Evolutionary conservation across 163 green algal genomes (phyloP), one percentile per base, ranked within the genome.

Genomic region (Scenedesmus sp.): DNA sequence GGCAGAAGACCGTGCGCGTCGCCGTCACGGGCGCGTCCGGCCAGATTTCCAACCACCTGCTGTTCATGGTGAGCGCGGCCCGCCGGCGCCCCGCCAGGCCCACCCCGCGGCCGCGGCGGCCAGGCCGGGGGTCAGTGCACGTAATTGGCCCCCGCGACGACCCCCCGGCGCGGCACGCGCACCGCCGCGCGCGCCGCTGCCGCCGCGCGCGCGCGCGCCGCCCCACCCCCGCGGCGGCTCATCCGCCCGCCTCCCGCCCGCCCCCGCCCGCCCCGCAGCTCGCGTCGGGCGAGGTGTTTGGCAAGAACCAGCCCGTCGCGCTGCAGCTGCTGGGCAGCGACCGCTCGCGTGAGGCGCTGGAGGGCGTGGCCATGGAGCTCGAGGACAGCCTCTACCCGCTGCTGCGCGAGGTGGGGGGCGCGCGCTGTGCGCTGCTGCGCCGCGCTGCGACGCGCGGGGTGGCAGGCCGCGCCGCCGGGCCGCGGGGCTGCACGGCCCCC

Each of bases 351-450:
- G 86, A 93, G 74, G 94, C 94, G 11, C 84, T 98, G 15, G 93
- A 98, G 88, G 94, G 92, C n/a, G 94, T 98, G 31, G 90, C 93
- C 48, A 98, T 98, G 94, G 94, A 98, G 91, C 86, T 98, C 28
- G 94, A 98, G 84, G 94, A 98, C 86, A 94, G 85, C 62, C 82
- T 97, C 24, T 98, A 96, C 88, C 94, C 94, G 0, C 86, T 98
- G 50, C 86, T 98, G 66, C 85, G 87, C 15, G 86, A 93, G 84
- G 87, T 91, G 34, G 39, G 39, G 7, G 18, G 18, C 50, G 50
- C 50, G 17, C n/a, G n/a, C n/a, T n/a, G n/a, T n/a, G n/a, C n/a
- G n/a, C n/a, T n/a, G n/a, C n/a, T n/a, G n/a, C n/a, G n/a, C n/a
- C n/a, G n/a, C n/a, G n/a, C n/a, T n/a, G n/a, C n/a, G n/a, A n/a